Conservation (phyloP, 768 basidiomycete genomes). For the Aureoboletus auriporus region DNA sequence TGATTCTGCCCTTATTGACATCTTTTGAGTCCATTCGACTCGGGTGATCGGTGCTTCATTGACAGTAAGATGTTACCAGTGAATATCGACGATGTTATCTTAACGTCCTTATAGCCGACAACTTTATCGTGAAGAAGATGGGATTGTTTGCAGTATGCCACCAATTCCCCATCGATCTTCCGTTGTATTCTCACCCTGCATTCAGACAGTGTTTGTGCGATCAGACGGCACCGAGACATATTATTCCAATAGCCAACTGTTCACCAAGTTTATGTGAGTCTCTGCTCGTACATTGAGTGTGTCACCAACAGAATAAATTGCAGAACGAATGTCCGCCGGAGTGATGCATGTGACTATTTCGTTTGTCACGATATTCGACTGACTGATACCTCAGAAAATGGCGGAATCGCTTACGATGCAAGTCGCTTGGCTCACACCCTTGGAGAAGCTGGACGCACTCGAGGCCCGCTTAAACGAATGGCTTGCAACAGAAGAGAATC, state of each 20-base stretch:
- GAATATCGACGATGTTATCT: neutral
- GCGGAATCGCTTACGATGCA: constrained; percentile 65
- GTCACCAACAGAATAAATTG: neutral
- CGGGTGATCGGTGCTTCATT: constrained; percentile 79
- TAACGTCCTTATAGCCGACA: constrained; percentile 46
- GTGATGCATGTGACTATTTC: constrained; percentile 43
- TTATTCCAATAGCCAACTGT: constrained; percentile 77
- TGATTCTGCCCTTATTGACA: constrained; percentile 4
- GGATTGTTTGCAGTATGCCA: constrained; percentile 64
- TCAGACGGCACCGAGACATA: constrained; percentile 75
- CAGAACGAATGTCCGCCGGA: constrained; percentile 71
- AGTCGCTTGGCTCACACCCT: constrained; percentile 70
- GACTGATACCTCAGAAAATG: constrained; percentile 48
- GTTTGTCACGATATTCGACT: neutral
- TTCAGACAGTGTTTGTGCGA: constrained; percentile 64
- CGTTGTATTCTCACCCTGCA: neutral
- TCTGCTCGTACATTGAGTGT: neutral
- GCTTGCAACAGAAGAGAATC: constrained; percentile 74
- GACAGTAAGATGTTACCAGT: constrained; percentile 38
- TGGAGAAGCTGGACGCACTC: constrained; percentile 66
- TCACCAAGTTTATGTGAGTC: constrained; percentile 68
- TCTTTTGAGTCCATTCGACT: constrained; percentile 62
- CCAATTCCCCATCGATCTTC: neutral
- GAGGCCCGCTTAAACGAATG: constrained; percentile 67
- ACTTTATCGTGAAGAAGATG: constrained; percentile 75